Evolutionary conservation across 1,284 basidiomycete genomes (phyloP).

Genomic region (Ustilago sp.): DNA sequence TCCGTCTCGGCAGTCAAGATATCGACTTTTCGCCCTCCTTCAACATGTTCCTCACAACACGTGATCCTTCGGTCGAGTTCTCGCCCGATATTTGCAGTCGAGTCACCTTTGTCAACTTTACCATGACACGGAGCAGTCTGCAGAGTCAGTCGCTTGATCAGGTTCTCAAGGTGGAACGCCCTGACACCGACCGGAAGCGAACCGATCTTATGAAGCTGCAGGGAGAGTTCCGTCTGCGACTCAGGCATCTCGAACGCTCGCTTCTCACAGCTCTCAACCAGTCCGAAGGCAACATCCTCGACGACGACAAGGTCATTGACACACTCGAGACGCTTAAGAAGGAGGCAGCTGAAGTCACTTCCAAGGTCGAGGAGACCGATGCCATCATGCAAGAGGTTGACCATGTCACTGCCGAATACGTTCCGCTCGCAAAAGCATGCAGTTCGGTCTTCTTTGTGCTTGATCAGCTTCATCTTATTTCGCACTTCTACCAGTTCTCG

Average conservation of each 20-base stretch:
- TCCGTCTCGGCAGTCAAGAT: constrained; percentile 97
- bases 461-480: constrained; percentile 91
- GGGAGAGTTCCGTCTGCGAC: constrained; percentile 93
- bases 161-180: constrained; percentile 94
- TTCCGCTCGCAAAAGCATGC: constrained; percentile 94
- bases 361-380: constrained; percentile 97
- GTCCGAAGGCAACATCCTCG: constrained; percentile 94
- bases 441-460: constrained; percentile 97
- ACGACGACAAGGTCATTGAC: constrained; percentile 98
- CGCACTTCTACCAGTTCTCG: constrained; percentile 99
- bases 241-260: constrained; percentile 91
- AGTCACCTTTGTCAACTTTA: constrained; percentile 99
- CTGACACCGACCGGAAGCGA: constrained; percentile 94
- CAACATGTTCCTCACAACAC: constrained; percentile 93
- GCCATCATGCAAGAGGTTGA: constrained; percentile 96
- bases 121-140: constrained; percentile 97
- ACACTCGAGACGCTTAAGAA: constrained; percentile 96
- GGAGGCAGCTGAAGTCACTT: constrained; percentile 95
- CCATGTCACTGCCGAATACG: constrained; percentile 91
- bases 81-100: constrained; percentile 98
- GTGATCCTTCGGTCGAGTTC: constrained; percentile 96
- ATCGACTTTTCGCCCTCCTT: constrained; percentile 99
- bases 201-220: constrained; percentile 99
- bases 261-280: constrained; percentile 96
- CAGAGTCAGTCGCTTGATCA: constrained; percentile 98